Base-by-base conservation (phyloP, 768 basidiomycete genomes). In the Rhizopogon rudus region DNA sequence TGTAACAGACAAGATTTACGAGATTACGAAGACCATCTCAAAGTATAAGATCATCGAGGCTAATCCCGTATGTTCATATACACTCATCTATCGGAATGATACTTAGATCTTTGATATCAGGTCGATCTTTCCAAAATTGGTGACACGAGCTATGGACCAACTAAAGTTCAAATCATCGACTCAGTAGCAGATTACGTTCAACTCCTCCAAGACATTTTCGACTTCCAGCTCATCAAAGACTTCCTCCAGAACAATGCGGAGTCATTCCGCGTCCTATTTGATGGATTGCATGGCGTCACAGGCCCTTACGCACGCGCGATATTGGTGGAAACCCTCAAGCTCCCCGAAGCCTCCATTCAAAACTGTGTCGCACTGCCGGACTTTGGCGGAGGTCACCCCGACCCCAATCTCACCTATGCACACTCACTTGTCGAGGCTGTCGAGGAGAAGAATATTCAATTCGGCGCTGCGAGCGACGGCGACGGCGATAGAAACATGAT, bases 401-500 rank as follows among this genome's bases (percentile, higher is more conserved):
- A 99, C 71, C 97, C 97, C 31, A 99, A 99, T 77, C 75, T 99
- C 64, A 98, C 94, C 7, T 99, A 98, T 71, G 97, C 97, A 1
- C 92, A 94, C 73, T 78, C 84, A 13, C 87, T 99, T 51, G 97
- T 99, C 39, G 90, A 95, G 57, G 87, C 77, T 16, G 97, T 99
- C 43, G 97, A 99, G 75, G 77, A 79, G 67, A 78, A 88, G 40
- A 77, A 83, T 55, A 94, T 98, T 61, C 79, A 82, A 43, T 98
- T 99, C 63, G 97, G 97, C 53, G 97, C 97, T 33, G 97, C 97
- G 7, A 91, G 87, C 58, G 97, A 99, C 67, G 97, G 97, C 29
- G 97, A 98, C 63, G 96, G 97, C 40, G 97, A 98, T 71, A 77
- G 97, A 60, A 98, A 99, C 79, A 98, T 99, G 97, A 98, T 99